Evolutionary conservation across 495 filamentous ascomycete species (phyloP).

Genomic region (Melanomma pulvis-pyrius): DNA sequence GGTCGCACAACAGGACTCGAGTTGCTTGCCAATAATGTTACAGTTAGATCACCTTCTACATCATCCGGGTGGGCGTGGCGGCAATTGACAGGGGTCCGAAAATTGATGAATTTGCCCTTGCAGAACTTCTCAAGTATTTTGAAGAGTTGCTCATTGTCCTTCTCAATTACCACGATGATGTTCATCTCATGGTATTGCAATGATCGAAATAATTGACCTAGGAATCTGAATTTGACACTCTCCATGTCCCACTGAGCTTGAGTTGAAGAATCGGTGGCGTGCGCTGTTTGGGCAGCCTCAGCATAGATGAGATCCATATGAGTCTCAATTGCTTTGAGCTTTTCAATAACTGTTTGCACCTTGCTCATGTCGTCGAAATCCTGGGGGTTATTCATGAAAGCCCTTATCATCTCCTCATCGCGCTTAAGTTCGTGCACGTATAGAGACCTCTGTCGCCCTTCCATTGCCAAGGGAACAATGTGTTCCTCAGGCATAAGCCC

Average conservation of each 20-base stretch:
- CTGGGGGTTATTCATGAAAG: not conserved
- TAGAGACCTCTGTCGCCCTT: conserved; percentile 16
- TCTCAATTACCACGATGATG: conserved; percentile 21
- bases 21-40: conserved; percentile 22
- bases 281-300: not conserved
- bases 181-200: conserved; percentile 23
- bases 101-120: conserved; percentile 18
- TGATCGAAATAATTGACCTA: conserved; percentile 11
- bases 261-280: not conserved
- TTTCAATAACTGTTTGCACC: conserved; percentile 10
- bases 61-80: conserved; percentile 5
- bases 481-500: conserved; percentile 15
- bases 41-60: conserved; percentile 8
- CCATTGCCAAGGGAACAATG: conserved; percentile 23
- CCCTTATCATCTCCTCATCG: not conserved
- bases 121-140: conserved; percentile 29
- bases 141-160: conserved; percentile 8
- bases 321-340: conserved; percentile 17
- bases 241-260: conserved; percentile 20
- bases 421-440: conserved; percentile 15
- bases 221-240: conserved; percentile 32
- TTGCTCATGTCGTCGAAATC: conserved; percentile 8
- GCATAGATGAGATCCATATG: conserved; percentile 26
- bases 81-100: conserved; percentile 15
- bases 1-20: conserved; percentile 13